Evolutionary conservation across 306 rosid species (phyloP).

Genomic region (Pachyrhizus erosus): DNA sequence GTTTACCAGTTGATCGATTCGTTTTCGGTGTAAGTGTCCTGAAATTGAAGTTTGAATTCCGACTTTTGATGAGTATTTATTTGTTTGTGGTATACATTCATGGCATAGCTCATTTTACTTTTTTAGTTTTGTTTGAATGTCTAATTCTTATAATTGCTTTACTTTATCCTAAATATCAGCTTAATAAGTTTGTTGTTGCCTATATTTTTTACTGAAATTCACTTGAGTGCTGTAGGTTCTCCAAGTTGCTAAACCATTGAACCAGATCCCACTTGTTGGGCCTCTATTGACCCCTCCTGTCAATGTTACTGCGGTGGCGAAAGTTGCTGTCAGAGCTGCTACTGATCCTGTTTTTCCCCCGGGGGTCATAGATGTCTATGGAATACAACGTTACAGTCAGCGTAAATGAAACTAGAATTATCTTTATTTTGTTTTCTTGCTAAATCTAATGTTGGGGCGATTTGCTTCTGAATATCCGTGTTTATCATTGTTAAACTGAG

Average conservation of each 20-base stretch:
- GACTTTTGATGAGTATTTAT: background rate
- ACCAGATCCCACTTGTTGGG: constrained; percentile 83
- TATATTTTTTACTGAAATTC: constrained; percentile 18
- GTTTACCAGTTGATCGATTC: constrained; percentile 27
- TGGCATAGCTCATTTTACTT: constrained; percentile 1
- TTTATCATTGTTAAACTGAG: constrained; percentile 36
- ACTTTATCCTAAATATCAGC: constrained; percentile 25
- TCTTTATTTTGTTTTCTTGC: constrained; percentile 8
- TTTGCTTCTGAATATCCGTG: constrained; percentile 31
- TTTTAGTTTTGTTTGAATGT: background rate
- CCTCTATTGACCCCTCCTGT: constrained; percentile 92
- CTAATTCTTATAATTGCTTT: constrained; percentile 2
- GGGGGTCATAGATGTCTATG: constrained; percentile 74
- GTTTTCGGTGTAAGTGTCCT: constrained; percentile 10
- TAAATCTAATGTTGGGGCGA: constrained; percentile 31
- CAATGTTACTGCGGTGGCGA: constrained; percentile 74
- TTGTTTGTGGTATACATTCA: background rate
- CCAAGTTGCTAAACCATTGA: constrained; percentile 67
- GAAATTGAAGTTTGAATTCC: constrained; percentile 24
- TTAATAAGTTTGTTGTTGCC: constrained; percentile 11
- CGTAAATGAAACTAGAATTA: constrained; percentile 55
- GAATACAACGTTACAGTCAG: constrained; percentile 82
- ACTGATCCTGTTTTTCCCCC: constrained; percentile 97
- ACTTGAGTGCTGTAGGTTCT: constrained; percentile 64
- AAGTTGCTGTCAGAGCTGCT: constrained; percentile 95